These are phyloP conservation scores for Neonectria coccinea DNA, from an alignment of 2,329 filamentous ascomycete species.

Conservation along the genomic window DNA sequence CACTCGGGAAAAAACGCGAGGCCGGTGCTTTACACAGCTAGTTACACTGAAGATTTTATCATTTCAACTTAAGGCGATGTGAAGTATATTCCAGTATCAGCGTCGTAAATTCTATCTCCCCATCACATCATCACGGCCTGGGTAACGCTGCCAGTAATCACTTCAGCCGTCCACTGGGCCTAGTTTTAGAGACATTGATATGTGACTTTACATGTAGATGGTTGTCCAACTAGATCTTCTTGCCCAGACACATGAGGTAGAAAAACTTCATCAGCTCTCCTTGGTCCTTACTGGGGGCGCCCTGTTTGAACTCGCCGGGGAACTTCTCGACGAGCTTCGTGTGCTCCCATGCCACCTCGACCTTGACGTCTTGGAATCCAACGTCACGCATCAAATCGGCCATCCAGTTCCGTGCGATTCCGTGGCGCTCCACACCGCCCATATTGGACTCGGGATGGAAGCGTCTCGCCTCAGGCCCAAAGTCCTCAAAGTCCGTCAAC, in stretches of 20 bases:
- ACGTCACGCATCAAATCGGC: slow-evolving; percentile 58
- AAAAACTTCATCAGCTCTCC: slow-evolving; percentile 52
- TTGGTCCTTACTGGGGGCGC: slow-evolving; percentile 45
- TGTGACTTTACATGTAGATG: too few species aligned
- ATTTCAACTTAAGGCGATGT: too few species aligned
- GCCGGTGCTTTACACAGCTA: too few species aligned
- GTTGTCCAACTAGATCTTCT: slow-evolving; percentile 30
- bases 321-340: slow-evolving; percentile 62
- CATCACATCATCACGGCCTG: too few species aligned
- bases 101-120: too few species aligned
- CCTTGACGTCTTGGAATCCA: slow-evolving; percentile 54
- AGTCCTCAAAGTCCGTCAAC: slow-evolving; percentile 69
- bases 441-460: slow-evolving; percentile 66
- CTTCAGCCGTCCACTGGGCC: too few species aligned
- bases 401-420: slow-evolving; percentile 55
- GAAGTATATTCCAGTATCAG: too few species aligned
- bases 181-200: too few species aligned
- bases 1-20: too few species aligned
- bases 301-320: slow-evolving; percentile 54
- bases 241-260: slow-evolving; percentile 53
- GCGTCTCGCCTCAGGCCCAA: slow-evolving; percentile 61
- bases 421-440: slow-evolving; percentile 66
- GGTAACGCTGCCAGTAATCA: too few species aligned
- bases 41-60: too few species aligned
- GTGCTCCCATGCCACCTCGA: slow-evolving; percentile 62